A percentile compares a stretch with the other conserved stretches of the same genome.
Evolutionary conservation across 345 rosid genomes (phyloP).

Genomic region (Acer saccharum): DNA sequence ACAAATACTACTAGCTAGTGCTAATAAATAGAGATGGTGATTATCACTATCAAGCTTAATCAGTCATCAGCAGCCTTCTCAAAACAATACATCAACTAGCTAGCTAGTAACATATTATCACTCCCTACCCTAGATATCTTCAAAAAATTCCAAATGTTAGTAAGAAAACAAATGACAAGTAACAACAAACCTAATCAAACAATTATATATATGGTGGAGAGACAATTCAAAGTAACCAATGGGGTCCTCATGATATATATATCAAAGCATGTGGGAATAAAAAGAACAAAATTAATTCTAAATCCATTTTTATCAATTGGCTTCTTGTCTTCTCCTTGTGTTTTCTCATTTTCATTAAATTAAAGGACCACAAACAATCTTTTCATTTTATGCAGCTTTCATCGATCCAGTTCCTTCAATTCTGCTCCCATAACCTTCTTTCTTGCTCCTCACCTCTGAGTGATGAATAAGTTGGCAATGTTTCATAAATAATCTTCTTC

Average conservation of each 20-base stretch:
- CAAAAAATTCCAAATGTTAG: neutral
- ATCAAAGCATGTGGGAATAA: slow-evolving; percentile 2
- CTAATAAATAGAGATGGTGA: too few relatives aligned
- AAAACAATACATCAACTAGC: too few relatives aligned
- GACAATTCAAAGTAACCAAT: neutral
- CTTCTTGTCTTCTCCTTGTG: slow-evolving; percentile 6
- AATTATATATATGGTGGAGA: neutral
- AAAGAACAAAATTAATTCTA: neutral
- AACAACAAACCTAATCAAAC: neutral
- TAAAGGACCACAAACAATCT: slow-evolving; percentile 25
- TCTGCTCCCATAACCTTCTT: slow-evolving; percentile 10
- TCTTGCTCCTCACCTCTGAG: neutral
- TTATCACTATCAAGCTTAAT: too few relatives aligned
- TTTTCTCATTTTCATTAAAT: neutral
- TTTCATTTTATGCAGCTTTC: slow-evolving; percentile 27
- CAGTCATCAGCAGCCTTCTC: neutral
- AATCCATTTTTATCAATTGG: neutral
- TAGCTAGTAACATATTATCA: neutral
- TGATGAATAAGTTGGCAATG: slow-evolving; percentile 6
- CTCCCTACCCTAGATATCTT: neutral
- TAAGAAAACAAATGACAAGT: neutral
- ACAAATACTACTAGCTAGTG: too few relatives aligned
- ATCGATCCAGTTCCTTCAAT: slow-evolving; percentile 20
- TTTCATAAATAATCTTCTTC: slow-evolving; percentile 3
- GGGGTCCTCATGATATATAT: neutral